These are phyloP conservation scores for Colletotrichum sp. DNA, from an alignment of 2,329 filamentous ascomycete genomes.

Conservation along the genomic window DNA sequence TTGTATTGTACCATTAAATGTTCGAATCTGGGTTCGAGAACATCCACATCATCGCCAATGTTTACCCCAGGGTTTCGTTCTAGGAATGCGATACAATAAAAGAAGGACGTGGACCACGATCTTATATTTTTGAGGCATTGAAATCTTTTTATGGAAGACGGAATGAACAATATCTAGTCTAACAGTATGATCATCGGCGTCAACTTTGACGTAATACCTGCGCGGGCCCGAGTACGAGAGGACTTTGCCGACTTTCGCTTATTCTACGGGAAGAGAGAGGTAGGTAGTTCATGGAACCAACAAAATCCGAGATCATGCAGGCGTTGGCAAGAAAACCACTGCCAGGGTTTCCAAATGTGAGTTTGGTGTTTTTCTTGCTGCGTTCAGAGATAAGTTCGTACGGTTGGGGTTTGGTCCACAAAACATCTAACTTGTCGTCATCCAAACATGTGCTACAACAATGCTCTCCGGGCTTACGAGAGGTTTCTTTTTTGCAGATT, in stretches of 20 bases:
- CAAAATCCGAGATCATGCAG: neutral
- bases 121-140: neutral
- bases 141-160: rapidly evolving
- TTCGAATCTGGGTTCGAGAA: no score
- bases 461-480: neutral
- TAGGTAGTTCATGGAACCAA: neutral
- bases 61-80: neutral
- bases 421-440: neutral
- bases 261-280: neutral
- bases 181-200: rapidly evolving
- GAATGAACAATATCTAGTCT: rapidly evolving
- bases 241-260: rapidly evolving
- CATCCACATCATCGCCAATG: no score
- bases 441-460: neutral
- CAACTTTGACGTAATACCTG: neutral
- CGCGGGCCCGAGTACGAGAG: rapidly evolving
- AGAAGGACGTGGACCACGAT: neutral
- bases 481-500: rapidly evolving
- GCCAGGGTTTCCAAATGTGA: neutral
- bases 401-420: neutral
- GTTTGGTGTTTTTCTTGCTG: neutral
- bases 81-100: neutral
- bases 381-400: neutral
- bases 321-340: neutral
- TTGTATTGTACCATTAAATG: no score